These are phyloP conservation scores for Ceratobasidium sp. DNA, from an alignment of 1,284 basidiomycete genomes.

Conservation along the genomic window DNA sequence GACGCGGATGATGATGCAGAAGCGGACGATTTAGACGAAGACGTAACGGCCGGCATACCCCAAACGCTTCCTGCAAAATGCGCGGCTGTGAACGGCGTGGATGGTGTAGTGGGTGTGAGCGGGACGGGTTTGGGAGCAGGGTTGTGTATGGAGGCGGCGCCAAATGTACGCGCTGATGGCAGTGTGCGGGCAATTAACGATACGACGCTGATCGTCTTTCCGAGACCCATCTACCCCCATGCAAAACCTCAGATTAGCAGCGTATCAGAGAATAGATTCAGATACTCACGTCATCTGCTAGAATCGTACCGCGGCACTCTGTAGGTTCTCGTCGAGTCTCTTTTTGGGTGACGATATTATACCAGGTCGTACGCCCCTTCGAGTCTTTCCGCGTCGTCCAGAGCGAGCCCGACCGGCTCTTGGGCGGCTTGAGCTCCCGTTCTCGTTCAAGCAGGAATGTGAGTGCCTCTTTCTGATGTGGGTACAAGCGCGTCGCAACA, in stretches of 20 bases:
- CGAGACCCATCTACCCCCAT: slow-evolving; percentile 88
- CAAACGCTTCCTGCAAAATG: slow-evolving; percentile 85
- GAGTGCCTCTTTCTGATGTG: slow-evolving; percentile 98
- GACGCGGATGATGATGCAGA: background rate
- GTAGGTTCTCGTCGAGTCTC: slow-evolving; percentile 76
- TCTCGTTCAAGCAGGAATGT: slow-evolving; percentile 97
- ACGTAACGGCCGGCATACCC: slow-evolving; percentile 78
- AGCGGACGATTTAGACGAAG: slow-evolving; percentile 30
- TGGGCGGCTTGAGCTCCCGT: slow-evolving; percentile 70
- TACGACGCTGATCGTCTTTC: slow-evolving; percentile 95
- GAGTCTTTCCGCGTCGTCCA: slow-evolving; percentile 78
- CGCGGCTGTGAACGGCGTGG: slow-evolving; percentile 64
- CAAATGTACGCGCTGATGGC: slow-evolving; percentile 77
- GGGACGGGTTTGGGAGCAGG: slow-evolving; percentile 62
- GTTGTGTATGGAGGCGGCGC: slow-evolving; percentile 62
- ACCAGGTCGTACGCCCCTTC: slow-evolving; percentile 72
- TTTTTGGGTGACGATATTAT: slow-evolving; percentile 88
- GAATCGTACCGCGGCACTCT: slow-evolving; percentile 90
- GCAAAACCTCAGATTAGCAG: slow-evolving; percentile 35
- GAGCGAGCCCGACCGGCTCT: slow-evolving; percentile 76
- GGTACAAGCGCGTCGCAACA: slow-evolving; percentile 91
- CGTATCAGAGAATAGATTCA: slow-evolving; percentile 44
- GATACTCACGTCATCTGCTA: slow-evolving; percentile 89
- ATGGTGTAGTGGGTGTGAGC: slow-evolving; percentile 56
- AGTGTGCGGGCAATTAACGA: slow-evolving; percentile 92